A percentile compares a stretch with the other conserved stretches of the same genome.
Evolutionary conservation across 129 eudicot species (phyloP).

Genomic region (Flaveria bidentis): DNA sequence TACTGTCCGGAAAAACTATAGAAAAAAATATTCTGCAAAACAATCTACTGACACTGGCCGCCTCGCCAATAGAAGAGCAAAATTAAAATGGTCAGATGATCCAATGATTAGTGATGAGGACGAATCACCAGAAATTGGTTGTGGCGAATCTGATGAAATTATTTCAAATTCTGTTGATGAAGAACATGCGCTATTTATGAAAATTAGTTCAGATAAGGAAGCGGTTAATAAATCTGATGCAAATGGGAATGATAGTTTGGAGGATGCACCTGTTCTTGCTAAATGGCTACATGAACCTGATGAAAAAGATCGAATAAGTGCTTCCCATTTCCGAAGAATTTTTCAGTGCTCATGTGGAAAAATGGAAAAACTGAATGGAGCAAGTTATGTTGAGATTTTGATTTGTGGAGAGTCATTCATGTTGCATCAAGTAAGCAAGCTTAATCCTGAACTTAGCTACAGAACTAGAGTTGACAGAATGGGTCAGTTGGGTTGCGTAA

Average conservation of each 20-base stretch:
- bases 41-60: constrained; percentile 32
- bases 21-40: constrained; percentile 49
- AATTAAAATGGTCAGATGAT: constrained; percentile 36
- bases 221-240: constrained; percentile 23
- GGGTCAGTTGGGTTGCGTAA: background rate
- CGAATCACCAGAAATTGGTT: constrained; percentile 32
- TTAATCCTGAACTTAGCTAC: constrained; percentile 17
- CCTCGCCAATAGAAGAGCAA: constrained; percentile 40
- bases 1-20: constrained; percentile 71
- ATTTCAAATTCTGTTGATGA: constrained; percentile 27
- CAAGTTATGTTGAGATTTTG: constrained; percentile 64
- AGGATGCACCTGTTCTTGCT: constrained; percentile 47
- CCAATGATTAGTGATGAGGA: constrained; percentile 30
- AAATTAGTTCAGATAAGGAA: constrained; percentile 22
- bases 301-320: constrained; percentile 64
- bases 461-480: constrained; percentile 1
- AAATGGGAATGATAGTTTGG: constrained; percentile 24
- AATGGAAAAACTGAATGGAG: constrained; percentile 58
- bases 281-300: constrained; percentile 92
- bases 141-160: constrained; percentile 42
- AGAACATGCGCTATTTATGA: constrained; percentile 14
- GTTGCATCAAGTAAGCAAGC: constrained; percentile 86
- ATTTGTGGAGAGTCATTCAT: constrained; percentile 95
- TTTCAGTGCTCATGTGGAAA: constrained; percentile 80
- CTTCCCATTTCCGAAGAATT: constrained; percentile 84